phyloP scores from a whole-genome alignment of 1,284 basidiomycete species.

The Entoloma clypeatum region DNA sequence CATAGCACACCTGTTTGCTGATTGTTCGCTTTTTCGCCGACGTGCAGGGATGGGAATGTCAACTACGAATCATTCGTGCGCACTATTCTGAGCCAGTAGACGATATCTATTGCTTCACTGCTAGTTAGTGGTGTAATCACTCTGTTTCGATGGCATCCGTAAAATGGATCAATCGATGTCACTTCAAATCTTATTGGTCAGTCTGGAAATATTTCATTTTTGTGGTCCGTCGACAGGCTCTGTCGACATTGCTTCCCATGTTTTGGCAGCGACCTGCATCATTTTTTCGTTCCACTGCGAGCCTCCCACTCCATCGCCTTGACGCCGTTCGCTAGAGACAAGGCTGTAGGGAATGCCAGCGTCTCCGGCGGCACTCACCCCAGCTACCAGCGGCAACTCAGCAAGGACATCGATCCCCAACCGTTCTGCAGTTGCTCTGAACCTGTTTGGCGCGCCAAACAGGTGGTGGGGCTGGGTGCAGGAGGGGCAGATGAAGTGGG shows the following conservation, averaged over 20 bases:
- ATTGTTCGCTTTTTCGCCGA: constrained; percentile 18
- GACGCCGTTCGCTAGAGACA: constrained; percentile 19
- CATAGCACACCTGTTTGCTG: constrained; percentile 2
- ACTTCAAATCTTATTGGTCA: too few relatives aligned
- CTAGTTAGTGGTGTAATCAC: constrained; percentile 4
- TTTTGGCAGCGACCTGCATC: constrained; percentile 37
- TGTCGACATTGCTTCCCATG: constrained; percentile 31
- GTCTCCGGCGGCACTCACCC: constrained; percentile 77
- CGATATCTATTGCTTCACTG: constrained; percentile 4
- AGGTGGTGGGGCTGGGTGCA: constrained; percentile 73
- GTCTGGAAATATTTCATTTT: too few relatives aligned
- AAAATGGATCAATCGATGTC: too few relatives aligned
- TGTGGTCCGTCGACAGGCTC: background rate
- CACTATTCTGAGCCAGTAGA: constrained; percentile 81
- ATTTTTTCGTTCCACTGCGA: constrained; percentile 47
- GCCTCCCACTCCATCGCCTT: constrained; percentile 33
- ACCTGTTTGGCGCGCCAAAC: constrained; percentile 72
- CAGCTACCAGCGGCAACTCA: constrained; percentile 80
- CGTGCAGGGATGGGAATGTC: constrained; percentile 88
- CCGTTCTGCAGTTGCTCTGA: constrained; percentile 59
- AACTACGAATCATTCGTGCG: constrained; percentile 97
- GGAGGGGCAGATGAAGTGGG: constrained; percentile 81
- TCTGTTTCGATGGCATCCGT: too few relatives aligned
- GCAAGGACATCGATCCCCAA: constrained; percentile 72
- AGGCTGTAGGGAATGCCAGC: constrained; percentile 61